Evolutionary conservation across 169 alveolate genomes (phyloP), one percentile per base, ranked within the genome.

Genomic region (Fabrea salina): DNA sequence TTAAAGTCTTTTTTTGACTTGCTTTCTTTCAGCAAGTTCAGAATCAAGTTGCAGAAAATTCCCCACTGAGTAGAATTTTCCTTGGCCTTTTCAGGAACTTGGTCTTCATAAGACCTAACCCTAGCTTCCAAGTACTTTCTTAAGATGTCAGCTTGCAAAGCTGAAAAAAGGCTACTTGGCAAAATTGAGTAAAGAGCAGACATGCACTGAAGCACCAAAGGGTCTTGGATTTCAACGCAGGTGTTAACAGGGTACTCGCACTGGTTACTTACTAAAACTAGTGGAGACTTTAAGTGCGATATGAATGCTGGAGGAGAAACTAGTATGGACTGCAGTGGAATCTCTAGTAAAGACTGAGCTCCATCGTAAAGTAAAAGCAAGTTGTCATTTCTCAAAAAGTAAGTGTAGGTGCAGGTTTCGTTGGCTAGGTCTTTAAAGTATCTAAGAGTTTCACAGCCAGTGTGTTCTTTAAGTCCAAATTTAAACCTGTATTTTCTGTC

Each of bases 21-120:
- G 16, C 54, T n/a, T 16, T 64, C 75, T 64, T 64, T 64, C 30
- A 64, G 54, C 54, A 64, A 40, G 37, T 37, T 37, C 13, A 64
- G 35, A 4, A 64, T 16, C 4, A 64, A 13, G 16, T 51, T 16
- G 5, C 57, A 35, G 41, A 64, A 64, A 16, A 64, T 16, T 13
- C 57, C 75, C n/a, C 27, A 35, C 41, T 64, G 57, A 30, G 25
- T 37, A 1, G 75, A 64, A 3, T 40, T 32, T 25, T 64, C 75
- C 41, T 64, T 64, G 35, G 27, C 57, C 19, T 40, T 64, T 8
- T 64, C 75, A 5, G 50, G 19, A 37, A 8, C 16, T 19, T 64
- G 16, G 57, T 40, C 39, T 19, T 32, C 16, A n/a, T 19, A 35
- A 22, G 50, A 19, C 50, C 57, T 32, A 32, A 33, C 19, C n/a